phyloP scores from a whole-genome alignment of 306 rosid genomes.

The Glycyrrhiza uralensis region DNA sequence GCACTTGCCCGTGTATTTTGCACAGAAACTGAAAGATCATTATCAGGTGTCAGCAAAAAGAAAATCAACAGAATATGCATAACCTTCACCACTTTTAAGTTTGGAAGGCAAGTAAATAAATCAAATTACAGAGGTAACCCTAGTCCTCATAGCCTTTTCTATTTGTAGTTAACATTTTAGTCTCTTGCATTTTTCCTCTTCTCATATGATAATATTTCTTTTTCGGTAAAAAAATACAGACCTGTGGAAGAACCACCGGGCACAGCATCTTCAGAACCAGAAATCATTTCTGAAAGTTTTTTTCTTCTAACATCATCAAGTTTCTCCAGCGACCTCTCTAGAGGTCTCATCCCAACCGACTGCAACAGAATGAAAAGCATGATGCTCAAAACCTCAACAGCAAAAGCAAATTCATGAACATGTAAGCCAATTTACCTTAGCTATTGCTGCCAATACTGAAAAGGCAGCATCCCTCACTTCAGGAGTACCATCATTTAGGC shows the following conservation, averaged over 20 bases:
- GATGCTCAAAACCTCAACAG: slow-evolving; percentile 19
- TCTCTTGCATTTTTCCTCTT: not conserved
- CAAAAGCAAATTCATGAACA: not conserved
- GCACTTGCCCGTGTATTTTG: slow-evolving; percentile 63
- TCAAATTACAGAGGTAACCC: not conserved
- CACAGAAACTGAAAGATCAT: slow-evolving; percentile 50
- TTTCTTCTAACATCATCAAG: slow-evolving; percentile 96
- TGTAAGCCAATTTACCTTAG: slow-evolving; percentile 61
- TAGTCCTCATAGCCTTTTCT: not conserved
- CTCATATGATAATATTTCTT: not conserved
- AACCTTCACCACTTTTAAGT: not conserved
- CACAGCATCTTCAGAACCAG: slow-evolving; percentile 78
- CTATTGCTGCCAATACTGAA: slow-evolving; percentile 85
- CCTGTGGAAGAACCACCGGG: slow-evolving; percentile 60
- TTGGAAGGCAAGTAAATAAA: not conserved
- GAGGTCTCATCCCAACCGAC: slow-evolving; percentile 97
- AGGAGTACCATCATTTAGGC: slow-evolving; percentile 91
- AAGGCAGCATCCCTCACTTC: slow-evolving; percentile 99
- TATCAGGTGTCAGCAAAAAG: slow-evolving; percentile 31
- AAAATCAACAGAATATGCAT: not conserved
- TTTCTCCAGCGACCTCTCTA: slow-evolving; percentile 90
- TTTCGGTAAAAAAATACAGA: slow-evolving; percentile 26
- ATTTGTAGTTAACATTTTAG: not conserved
- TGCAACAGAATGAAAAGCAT: slow-evolving; percentile 32
- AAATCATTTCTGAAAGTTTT: slow-evolving; percentile 93